phyloP scores from a whole-genome alignment of 2,329 filamentous ascomycete species.

The Hirsutella rhossiliensis region DNA sequence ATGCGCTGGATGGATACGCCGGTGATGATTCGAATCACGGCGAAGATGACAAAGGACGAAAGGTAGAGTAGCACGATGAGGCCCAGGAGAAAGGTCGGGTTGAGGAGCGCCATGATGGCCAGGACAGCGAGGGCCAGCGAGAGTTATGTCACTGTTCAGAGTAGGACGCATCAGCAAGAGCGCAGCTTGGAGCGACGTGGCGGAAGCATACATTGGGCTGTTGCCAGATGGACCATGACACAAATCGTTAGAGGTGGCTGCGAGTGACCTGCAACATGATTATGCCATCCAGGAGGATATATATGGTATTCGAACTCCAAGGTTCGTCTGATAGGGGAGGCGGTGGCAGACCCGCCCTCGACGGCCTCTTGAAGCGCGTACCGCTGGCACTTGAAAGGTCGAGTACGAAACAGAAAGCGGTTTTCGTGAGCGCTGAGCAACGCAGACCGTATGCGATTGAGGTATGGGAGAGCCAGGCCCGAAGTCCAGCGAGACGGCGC shows the following conservation, averaged over 20 bases:
- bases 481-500: too few species aligned
- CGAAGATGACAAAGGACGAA: slow-evolving; percentile 85
- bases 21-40: slow-evolving; percentile 81
- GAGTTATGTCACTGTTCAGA: slow-evolving; percentile 1
- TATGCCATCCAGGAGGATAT: background rate
- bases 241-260: background rate
- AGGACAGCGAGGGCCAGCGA: background rate
- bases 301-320: background rate
- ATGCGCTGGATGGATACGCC: slow-evolving; percentile 93
- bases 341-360: too few species aligned
- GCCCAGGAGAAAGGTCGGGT: slow-evolving; percentile 76
- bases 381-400: too few species aligned
- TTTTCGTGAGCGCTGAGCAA: too few species aligned
- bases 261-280: background rate
- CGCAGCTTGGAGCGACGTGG: background rate
- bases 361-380: too few species aligned
- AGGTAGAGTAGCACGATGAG: slow-evolving; percentile 79
- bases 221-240: background rate
- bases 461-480: too few species aligned
- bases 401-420: too few species aligned
- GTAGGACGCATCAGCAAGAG: background rate
- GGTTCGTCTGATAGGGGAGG: background rate
- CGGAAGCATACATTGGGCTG: background rate
- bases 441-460: too few species aligned
- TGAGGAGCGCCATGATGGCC: slow-evolving; percentile 50